phyloP scores from a whole-genome alignment of 257 asterid species.

The Scutellaria barbata region DNA sequence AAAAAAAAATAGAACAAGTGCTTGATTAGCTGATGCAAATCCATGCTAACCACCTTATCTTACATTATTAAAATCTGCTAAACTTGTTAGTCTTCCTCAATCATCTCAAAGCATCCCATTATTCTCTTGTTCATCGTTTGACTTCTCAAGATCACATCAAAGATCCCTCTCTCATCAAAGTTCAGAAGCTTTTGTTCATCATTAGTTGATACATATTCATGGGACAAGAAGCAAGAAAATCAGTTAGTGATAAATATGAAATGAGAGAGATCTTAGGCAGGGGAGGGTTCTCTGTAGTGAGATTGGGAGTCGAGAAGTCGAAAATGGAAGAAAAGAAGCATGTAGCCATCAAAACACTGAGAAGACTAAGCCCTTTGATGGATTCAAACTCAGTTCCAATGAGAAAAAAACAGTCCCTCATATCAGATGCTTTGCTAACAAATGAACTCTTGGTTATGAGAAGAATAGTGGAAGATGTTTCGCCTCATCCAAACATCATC shows the following conservation, averaged over 20 bases:
- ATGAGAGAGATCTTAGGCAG: conserved; percentile 69
- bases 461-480: conserved; percentile 77
- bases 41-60: conserved; percentile 47
- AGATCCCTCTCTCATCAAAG: background rate
- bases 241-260: conserved; percentile 66
- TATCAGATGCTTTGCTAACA: conserved; percentile 68
- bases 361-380: conserved; percentile 51
- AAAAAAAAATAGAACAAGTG: background rate
- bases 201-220: conserved; percentile 21
- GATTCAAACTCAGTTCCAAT: conserved; percentile 33
- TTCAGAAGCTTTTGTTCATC: no score
- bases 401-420: conserved; percentile 54
- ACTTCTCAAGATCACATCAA: conserved; percentile 28
- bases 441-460: conserved; percentile 85
- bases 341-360: conserved; percentile 76
- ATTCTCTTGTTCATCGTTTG: conserved; percentile 30
- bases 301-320: conserved; percentile 55
- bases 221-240: conserved; percentile 54
- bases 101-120: conserved; percentile 32
- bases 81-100: conserved; percentile 29
- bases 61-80: conserved; percentile 37
- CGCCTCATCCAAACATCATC: conserved; percentile 81
- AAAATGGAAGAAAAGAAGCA: conserved; percentile 34
- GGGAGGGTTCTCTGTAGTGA: conserved; percentile 85
- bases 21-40: conserved; percentile 47